Evolutionary conservation across 192 early-diverging fungal genomes (phyloP).

Genomic region (Gigaspora rosea): DNA sequence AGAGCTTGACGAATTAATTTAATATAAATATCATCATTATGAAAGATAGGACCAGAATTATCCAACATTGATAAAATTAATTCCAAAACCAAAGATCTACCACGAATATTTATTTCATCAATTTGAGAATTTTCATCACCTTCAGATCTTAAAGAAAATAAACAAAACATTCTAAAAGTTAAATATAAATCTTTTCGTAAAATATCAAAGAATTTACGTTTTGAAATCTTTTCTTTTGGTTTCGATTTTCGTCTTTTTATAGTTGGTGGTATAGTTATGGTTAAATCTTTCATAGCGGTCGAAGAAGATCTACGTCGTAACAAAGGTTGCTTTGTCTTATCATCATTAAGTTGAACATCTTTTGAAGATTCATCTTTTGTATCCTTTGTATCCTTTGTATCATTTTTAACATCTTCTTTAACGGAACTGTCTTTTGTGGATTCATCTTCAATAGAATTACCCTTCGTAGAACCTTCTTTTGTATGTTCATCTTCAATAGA

Average conservation of each 20-base stretch:
- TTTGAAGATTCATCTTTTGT: neutral
- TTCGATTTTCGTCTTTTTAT: constrained; percentile 28
- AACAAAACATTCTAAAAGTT: constrained; percentile 46
- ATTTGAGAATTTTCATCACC: constrained; percentile 36
- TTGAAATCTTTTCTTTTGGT: constrained; percentile 31
- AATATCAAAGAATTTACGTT: constrained; percentile 22
- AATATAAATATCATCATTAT: constrained; percentile 40
- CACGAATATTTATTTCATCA: constrained; percentile 46
- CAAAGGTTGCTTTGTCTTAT: neutral
- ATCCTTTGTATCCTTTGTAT: neutral
- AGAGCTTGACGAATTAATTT: constrained; percentile 45
- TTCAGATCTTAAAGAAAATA: constrained; percentile 42
- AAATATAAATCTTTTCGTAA: constrained; percentile 49
- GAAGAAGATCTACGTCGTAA: constrained; percentile 15
- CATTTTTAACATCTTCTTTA: no score
- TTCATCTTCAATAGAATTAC: no score
- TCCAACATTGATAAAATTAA: constrained; percentile 52
- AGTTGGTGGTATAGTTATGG: constrained; percentile 21
- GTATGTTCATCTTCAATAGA: no score
- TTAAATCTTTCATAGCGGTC: constrained; percentile 10
- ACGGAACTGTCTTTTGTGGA: no score
- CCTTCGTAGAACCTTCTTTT: no score
- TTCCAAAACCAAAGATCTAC: constrained; percentile 45
- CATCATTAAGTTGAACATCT: neutral
- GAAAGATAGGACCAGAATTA: constrained; percentile 51